Evolutionary conservation across 208 protist species (phyloP), one percentile per base, ranked within the genome.

Genomic region (Wallacemonas sp.): DNA sequence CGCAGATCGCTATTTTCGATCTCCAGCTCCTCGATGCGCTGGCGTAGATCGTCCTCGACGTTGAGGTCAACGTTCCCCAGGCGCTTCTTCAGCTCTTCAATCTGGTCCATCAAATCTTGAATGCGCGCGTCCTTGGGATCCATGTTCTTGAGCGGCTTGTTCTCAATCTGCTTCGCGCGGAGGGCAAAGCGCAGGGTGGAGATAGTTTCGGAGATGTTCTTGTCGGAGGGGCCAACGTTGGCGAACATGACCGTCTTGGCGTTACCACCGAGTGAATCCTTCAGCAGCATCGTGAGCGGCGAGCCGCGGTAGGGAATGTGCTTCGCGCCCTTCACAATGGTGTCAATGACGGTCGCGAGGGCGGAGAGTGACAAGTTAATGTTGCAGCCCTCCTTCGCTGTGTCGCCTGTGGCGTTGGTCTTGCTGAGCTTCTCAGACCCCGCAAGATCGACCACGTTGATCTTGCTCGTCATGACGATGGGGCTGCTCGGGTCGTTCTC

Each of bases 401-500:
- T 92, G 34, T 97, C 84, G 26, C 96, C 97, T 6, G 90, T 94
- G 14, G 96, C 92, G 54, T 96, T 96, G 8, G 96, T 98, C 70
- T 93, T 93, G 69, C 86, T 92, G 41, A 95, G 75, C 73, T 95
- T 88, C 66, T 98, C 96, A 22, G 84, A 95, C 5, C 96, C 96
- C 26, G 96, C 96, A n/a, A 98, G 72, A 68, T 98, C 96, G 28
- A 98, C 93, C 2, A 98, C 75, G 61, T 97, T 96, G 45, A 98
- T 93, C 68, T 94, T 96, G 70, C 87, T 94, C 27, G 79, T 87
- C 76, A 94, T 86, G 65, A 93, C 75, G 61, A 93, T 88, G 1
- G 87, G 83, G 30, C 75, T 76, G 66, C 80, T 91, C 30, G 84
- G 83, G 69, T 93, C 88, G 44, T 96, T 89, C 62, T 94, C 87